Percentiles rank a stretch among this genome's conserved stretches.
Evolutionary conservation across 73 alveolate species (phyloP).

Genomic region (Stentor roeselii): DNA sequence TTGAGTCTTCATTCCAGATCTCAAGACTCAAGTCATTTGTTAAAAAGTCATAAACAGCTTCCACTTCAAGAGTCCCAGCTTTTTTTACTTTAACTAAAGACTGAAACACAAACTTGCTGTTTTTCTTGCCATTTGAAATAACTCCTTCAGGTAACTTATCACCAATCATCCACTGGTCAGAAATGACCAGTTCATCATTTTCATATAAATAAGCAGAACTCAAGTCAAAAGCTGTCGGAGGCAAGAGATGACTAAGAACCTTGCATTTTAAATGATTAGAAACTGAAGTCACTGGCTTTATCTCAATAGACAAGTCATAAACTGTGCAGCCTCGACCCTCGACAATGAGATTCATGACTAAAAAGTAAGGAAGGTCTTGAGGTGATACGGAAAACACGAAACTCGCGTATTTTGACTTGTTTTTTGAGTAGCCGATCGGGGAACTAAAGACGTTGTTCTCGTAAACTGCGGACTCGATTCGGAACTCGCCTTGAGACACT

Average conservation of each 20-base stretch:
- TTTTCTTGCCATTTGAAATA: background rate
- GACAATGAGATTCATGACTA: background rate
- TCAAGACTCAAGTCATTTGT: background rate
- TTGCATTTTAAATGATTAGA: background rate
- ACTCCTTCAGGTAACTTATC: slow-evolving; percentile 10
- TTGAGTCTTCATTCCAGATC: background rate
- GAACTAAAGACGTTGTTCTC: background rate
- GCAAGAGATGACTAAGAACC: background rate
- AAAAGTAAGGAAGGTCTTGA: background rate
- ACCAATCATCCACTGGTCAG: slow-evolving; percentile 21
- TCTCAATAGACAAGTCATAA: slow-evolving; percentile 13
- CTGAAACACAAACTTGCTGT: background rate
- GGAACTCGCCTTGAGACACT: background rate
- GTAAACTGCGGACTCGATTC: slow-evolving; percentile 19
- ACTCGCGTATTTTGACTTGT: slow-evolving; percentile 6
- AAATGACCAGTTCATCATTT: background rate
- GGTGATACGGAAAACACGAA: background rate
- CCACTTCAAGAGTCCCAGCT: background rate
- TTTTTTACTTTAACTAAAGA: background rate
- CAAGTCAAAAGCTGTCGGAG: background rate
- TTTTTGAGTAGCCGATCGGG: background rate
- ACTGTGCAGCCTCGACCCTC: background rate
- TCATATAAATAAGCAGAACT: background rate
- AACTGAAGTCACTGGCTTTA: background rate
- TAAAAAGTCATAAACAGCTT: background rate